Base-by-base conservation (phyloP, 495 filamentous ascomycete species). In the Pyrenopolyporus hunteri region DNA sequence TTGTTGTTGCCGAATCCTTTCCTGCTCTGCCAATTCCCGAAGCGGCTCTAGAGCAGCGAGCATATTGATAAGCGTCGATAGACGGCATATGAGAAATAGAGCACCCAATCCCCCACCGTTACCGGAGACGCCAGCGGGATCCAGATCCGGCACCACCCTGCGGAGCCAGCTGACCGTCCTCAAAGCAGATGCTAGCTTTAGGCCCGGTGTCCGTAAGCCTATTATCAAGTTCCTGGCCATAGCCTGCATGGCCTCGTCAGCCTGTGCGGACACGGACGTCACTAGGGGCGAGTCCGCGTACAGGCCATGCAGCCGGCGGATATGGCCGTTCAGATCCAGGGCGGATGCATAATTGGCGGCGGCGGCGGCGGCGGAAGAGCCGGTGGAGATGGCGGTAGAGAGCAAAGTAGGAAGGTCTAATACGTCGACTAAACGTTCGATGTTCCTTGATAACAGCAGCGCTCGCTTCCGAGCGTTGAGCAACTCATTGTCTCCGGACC, bases 81-180 rank as follows among this genome's bases (percentile, higher is more conserved):
- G 79, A 29, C 94, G 84, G 63, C 92, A 96, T 40, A 95, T 84
- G 14, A 98, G 83, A 71, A 97, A 97, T 4, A 97, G 76, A 6
- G 89, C 88, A 6, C 93, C 92, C 11, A 97, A 78, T 4, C 76
- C 73, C 2, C 77, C 78, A 11, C 76, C 66, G 29, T 66, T 72
- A 32, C 77, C 78, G 25, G 78, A 74, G 20, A 68, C 66, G 20
- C 74, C 74, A 28, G 73, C 73, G 11, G 76, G 69, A 53, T 89
- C 88, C 10, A 96, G 74, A 36, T 96, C 90, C 0, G 93, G 93
- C 0, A 91, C 84, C 2, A 97, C 89, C 25, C 95, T 82, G 9
- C 93, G 86, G 13, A 99, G 80, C 89, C 91, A 97, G 57, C 92
- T 90, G 29, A 97, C 87, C 6, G 91, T 96, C 42, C 96, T 86